Evolutionary conservation across 2,329 filamentous ascomycete genomes (phyloP).

Genomic region (Simplicillium aogashimaense): DNA sequence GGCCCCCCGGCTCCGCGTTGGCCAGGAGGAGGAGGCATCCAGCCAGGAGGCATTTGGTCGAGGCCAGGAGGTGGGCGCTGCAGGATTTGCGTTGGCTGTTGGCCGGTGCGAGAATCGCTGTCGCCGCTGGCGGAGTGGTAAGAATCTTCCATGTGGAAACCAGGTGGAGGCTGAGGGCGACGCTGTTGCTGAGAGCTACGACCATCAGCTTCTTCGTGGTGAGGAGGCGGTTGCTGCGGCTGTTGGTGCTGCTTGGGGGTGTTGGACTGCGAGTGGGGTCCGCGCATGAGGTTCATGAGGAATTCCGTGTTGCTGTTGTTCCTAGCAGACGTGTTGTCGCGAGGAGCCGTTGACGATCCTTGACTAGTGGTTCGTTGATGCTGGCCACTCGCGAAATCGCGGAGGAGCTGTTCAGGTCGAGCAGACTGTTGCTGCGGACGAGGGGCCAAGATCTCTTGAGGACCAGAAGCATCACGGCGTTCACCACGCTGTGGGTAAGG

Average conservation of each 20-base stretch:
- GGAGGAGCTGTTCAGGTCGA: constrained; percentile 49
- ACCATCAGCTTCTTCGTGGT: no score
- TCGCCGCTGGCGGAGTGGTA: constrained; percentile 34
- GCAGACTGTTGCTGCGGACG: constrained; percentile 39
- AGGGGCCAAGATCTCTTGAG: constrained; percentile 42
- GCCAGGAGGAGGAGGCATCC: constrained; percentile 55
- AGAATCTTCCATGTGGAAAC: constrained; percentile 41
- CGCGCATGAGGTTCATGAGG: constrained; percentile 71
- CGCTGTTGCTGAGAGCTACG: constrained; percentile 21
- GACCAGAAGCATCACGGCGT: constrained; percentile 32
- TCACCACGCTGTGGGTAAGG: constrained; percentile 36
- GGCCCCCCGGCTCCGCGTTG: constrained; percentile 6
- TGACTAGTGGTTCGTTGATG: constrained; percentile 47
- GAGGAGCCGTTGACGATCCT: constrained; percentile 21
- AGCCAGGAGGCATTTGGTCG: constrained; percentile 48
- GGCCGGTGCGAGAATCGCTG: constrained; percentile 32
- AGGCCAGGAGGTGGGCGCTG: constrained; percentile 53
- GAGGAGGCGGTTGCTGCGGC: constrained; percentile 35
- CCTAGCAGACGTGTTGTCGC: constrained; percentile 32
- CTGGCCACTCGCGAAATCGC: constrained; percentile 45
- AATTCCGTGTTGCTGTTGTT: constrained; percentile 69
- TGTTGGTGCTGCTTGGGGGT: constrained; percentile 21
- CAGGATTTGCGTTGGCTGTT: constrained; percentile 48
- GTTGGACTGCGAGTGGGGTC: constrained; percentile 35
- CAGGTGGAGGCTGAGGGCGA: constrained; percentile 36